A percentile compares a stretch with the other conserved stretches of the same genome.
phyloP scores from a whole-genome alignment of 1,284 basidiomycete species.

The Entoloma clypeatum region DNA sequence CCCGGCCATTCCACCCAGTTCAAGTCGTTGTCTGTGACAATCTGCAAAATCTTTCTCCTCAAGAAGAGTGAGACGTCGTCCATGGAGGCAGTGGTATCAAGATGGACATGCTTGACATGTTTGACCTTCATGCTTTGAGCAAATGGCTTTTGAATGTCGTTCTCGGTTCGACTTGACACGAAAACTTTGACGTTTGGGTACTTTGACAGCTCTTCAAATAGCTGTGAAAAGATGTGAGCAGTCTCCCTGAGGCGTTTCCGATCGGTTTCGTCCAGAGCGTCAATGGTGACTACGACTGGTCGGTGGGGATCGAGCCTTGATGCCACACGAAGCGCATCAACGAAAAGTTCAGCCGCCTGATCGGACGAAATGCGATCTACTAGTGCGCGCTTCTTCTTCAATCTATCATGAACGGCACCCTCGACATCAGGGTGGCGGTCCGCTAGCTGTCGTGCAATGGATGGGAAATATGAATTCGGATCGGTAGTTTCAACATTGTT shows the following conservation, averaged over 20 bases:
- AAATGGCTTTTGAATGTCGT: constrained; percentile 11
- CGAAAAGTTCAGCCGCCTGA: constrained; percentile 15
- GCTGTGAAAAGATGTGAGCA: constrained; percentile 10
- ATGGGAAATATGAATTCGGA: constrained; percentile 13
- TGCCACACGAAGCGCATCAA: constrained; percentile 11
- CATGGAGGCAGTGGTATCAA: constrained; percentile 9
- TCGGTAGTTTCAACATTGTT: constrained; percentile 13
- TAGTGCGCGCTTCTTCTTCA: constrained; percentile 11
- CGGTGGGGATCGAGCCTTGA: constrained; percentile 4
- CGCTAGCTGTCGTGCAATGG: constrained; percentile 14
- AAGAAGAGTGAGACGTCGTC: constrained; percentile 12
- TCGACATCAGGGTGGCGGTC: constrained; percentile 6
- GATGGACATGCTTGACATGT: constrained; percentile 11
- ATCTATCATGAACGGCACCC: constrained; percentile 6
- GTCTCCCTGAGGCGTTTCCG: constrained; percentile 3
- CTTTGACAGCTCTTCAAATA: constrained; percentile 7
- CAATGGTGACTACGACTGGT: constrained; percentile 17
- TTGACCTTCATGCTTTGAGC: constrained; percentile 1
- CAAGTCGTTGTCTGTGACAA: constrained; percentile 11
- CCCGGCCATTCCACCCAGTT: constrained; percentile 11
- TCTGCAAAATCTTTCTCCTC: constrained; percentile 1
- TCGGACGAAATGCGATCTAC: constrained; percentile 12
- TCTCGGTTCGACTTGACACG: constrained; percentile 13
- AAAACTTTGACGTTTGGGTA: constrained; percentile 13
- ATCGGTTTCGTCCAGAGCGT: constrained; percentile 17